Evolutionary conservation across 352 stramenopile species (phyloP), one percentile per base, ranked within the genome.

Genomic region (Globisporangium echinulatum): DNA sequence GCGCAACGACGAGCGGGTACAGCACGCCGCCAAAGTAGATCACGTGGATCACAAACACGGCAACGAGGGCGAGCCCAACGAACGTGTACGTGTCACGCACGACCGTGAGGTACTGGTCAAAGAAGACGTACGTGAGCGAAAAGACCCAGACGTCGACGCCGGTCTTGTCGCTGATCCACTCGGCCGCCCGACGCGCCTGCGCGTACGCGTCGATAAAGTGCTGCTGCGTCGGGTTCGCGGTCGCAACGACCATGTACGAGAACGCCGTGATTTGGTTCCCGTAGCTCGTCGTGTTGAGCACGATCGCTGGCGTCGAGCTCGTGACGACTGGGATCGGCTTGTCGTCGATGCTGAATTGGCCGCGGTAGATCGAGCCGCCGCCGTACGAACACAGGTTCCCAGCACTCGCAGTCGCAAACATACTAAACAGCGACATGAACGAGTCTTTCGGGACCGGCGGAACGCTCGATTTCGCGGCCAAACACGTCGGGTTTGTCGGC

Each of bases 351-450:
- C 77, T 87, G 39, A 92, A 78, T 58, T 92, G 75, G 36, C 80
- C 69, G 52, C 69, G 76, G 64, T 87, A 88, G 40, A 81, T 83
- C 14, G 82, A 84, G 4, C 71, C 78, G 36, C 72, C 80, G 47
- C 70, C 80, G 63, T 82, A 85, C 3, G 75, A 67, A 46, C 82
- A 92, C 43, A 80, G 33, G 7, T 68, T 63, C 2, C 68, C 78
- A 15, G 74, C 59, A 39, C 66, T 68, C 7, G 82, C 69, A 0
- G 64, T 81, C 0, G 70, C 68, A 44, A 89, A 90, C 66, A 92
- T 90, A 48, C 73, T 74, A 54, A 92, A 77, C 17, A 90, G 68
- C 17, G 74, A 83, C 68, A 88, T 88, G 65, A 85, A 92, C 36
- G 73, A 82, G 37, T 77, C 64, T 5, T 64, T 42, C 5, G 77